Base-by-base conservation (phyloP, 208 protist species). In the Leishmania guyanensis region DNA sequence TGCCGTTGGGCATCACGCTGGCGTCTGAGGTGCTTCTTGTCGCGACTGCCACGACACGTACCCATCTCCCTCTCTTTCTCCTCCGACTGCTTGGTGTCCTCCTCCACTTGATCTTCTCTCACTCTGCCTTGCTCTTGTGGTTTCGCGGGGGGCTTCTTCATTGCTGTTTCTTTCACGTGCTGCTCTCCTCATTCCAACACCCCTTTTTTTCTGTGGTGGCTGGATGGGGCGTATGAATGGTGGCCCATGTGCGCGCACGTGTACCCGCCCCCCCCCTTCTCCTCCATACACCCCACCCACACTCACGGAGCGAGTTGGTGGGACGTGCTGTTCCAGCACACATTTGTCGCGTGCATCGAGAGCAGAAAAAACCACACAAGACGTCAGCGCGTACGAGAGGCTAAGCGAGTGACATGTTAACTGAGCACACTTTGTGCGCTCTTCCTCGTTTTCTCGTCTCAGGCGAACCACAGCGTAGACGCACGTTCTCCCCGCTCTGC, bases 111-210 rank as follows among this genome's bases (percentile, higher is more conserved):
- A 26, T 62, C 56, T 62, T 62, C 56, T 62, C 26, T 62, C 56
- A 3, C 58, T 22, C 58, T 10, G 4, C 54, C 2, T 64, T 29
- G 58, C 26, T 33, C 8, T 20, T 26, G 53, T 26, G 53, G 53
- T 62, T 62, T 62, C 58, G 26, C 36, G 72, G 51, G 51, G 51
- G n/a, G 26, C 65, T 48, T 20, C 20, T 70, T 39, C 5, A 17
- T n/a, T 12, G 65, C 17, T 46, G 65, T 70, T 39, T 76, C 73
- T 53, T 74, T 50, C 48, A 65, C 70, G 26, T 60, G 43, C 43
- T 46, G 43, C 17, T 80, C 74, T 80, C 73, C 73, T 65, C 14
- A 78, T 71, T 77, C 76, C 16, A 72, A 48, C 54, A 50, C 53
- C 65, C 54, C 16, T 26, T 46, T 82, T 58, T 76, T 16, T 33